A percentile compares a stretch with the other conserved stretches of the same genome.
Evolutionary conservation across 306 rosid genomes (phyloP).

Genomic region (Lathyrus tuberosus): DNA sequence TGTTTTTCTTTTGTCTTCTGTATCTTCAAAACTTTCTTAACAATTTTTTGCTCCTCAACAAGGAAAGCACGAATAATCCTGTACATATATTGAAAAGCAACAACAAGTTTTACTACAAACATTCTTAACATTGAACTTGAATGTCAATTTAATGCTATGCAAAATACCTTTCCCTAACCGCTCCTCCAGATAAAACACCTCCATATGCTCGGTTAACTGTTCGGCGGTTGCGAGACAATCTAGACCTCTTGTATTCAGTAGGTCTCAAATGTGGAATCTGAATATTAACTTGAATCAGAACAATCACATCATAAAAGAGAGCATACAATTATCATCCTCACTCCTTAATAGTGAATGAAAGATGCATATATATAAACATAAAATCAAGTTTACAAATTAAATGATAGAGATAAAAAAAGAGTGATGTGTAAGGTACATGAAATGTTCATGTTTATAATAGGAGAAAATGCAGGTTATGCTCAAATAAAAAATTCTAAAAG

Average conservation of each 20-base stretch:
- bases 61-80: constrained; percentile 87
- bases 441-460: too few relatives aligned
- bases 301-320: not conserved
- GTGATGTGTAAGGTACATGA: too few relatives aligned
- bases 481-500: too few relatives aligned
- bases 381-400: not conserved
- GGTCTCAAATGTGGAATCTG: constrained; percentile 95
- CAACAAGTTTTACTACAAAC: not conserved
- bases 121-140: not conserved
- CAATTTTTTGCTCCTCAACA: constrained; percentile 92
- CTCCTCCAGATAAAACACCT: constrained; percentile 83
- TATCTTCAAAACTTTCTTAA: constrained; percentile 93
- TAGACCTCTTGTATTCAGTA: constrained; percentile 79
- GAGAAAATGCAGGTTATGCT: too few relatives aligned
- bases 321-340: not conserved
- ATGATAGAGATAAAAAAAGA: too few relatives aligned
- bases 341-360: not conserved
- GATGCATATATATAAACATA: not conserved
- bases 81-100: not conserved
- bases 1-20: constrained; percentile 85
- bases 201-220: constrained; percentile 86
- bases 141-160: not conserved
- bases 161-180: constrained; percentile 80
- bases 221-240: constrained; percentile 76
- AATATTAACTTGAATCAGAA: constrained; percentile 19